Base-by-base conservation (phyloP, 768 basidiomycete species). In the Kockovaella imperatae region DNA sequence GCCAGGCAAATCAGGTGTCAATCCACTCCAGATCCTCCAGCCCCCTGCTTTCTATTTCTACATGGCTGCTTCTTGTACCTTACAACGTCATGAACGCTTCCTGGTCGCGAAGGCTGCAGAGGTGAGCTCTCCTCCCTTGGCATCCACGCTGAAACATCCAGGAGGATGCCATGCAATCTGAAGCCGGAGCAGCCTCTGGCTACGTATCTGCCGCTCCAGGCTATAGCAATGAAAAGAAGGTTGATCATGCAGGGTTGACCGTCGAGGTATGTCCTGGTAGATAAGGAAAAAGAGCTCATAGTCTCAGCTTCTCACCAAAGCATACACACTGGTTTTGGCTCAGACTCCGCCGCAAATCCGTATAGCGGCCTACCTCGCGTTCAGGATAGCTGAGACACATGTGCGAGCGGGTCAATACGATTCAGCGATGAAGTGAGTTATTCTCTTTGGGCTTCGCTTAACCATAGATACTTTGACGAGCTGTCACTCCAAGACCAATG, bases 11-110 rank as follows among this genome's bases (percentile, higher is more conserved):
- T 74, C 83, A 2, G 84, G 86, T 1, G 62, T 84, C 18, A 89
- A 88, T 60, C 89, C 93, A 0, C 80, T 79, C 32, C 82, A 84
- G 57, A 81, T 84, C 0, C 70, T 97, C 40, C 88, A 90, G 63
- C 88, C 91, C 63, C 84, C 93, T 0, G 91, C 89, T 0, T 89
- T 83, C 67, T 93, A 91, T 64, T 95, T 87, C 72, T 85, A 86
- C 60, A 81, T 84, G 73, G 86, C 91, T 0, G 93, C 87, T 0
- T 76, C 79, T 34, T 91, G 87, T 62, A 87, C 88, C 0, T 84
- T 91, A 58, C 76, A 80, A 53, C 75, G 93, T 23, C 73, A 82
- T 31, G 77, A 79, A 54, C 76, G 83, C 25, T 97, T 83, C 66
- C 54, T 83, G 43, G 74, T 75, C 15, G 77, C 78, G 14, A 44